These are phyloP conservation scores for Oryza coarctata DNA, from an alignment of 176 grass and related monocot species.

Conservation along the genomic window DNA sequence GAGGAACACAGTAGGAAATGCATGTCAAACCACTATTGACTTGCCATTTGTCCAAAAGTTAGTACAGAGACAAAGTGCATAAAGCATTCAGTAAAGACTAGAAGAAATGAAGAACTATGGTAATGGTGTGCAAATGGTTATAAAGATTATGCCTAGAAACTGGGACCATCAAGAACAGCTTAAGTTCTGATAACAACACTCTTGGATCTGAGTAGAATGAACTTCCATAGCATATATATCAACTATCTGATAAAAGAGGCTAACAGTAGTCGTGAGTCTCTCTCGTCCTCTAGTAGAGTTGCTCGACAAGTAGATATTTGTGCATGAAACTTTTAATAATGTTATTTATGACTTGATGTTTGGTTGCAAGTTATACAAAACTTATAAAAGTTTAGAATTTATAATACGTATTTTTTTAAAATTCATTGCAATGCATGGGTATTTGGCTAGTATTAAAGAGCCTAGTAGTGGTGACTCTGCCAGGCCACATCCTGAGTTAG, in stretches of 20 bases:
- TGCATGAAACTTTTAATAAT: not conserved
- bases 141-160: not conserved
- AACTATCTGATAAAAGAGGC: not conserved
- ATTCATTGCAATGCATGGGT: too few species aligned
- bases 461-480: not conserved
- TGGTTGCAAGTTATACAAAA: not conserved
- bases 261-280: not conserved
- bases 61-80: not conserved
- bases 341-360: too few species aligned
- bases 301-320: not conserved
- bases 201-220: not conserved
- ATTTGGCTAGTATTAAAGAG: not conserved
- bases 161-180: not conserved
- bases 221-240: not conserved
- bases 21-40: not conserved
- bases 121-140: not conserved
- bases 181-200: not conserved
- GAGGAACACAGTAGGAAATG: not conserved
- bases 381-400: not conserved
- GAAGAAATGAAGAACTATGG: not conserved
- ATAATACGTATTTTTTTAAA: not conserved
- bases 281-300: not conserved
- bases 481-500: not conserved
- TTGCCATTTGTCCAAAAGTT: not conserved
- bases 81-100: not conserved